phyloP scores from a whole-genome alignment of 805 yeast genomes.

The Candida bentonensis region DNA sequence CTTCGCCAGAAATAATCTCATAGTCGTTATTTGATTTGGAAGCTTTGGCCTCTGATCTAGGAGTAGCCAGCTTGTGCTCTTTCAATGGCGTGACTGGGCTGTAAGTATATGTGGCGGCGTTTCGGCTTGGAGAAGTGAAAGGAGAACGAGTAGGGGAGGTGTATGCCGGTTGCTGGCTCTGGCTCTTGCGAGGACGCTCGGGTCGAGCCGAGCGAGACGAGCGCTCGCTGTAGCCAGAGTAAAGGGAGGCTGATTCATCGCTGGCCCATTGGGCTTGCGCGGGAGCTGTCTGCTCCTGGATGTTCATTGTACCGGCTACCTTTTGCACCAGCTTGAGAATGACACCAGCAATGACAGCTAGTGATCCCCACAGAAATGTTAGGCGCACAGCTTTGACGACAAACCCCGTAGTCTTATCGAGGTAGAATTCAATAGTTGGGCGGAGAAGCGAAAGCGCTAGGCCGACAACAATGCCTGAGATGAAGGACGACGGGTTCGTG shows the following conservation, averaged over 20 bases:
- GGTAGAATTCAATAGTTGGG: constrained; percentile 6
- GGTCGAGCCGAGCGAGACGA: neutral
- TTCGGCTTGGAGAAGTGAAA: neutral
- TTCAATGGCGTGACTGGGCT: neutral
- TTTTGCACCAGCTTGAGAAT: constrained; percentile 5
- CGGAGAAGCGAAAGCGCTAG: constrained; percentile 5
- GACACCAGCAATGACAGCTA: constrained; percentile 5
- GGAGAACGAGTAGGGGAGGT: neutral
- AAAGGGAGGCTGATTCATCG: neutral
- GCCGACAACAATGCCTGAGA: constrained; percentile 7
- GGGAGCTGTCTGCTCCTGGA: neutral
- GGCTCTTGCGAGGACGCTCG: neutral
- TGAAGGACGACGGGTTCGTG: constrained; percentile 8
- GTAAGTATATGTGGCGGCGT: constrained; percentile 1
- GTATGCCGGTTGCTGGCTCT: too few species aligned
- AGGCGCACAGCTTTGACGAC: constrained; percentile 3
- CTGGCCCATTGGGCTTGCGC: neutral
- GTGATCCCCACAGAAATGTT: constrained; percentile 7
- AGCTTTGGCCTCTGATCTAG: neutral
- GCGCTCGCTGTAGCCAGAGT: neutral
- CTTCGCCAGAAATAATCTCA: constrained; percentile 1
- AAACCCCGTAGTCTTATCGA: constrained; percentile 8
- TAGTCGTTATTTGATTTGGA: neutral
- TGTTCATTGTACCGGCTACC: constrained; percentile 5
- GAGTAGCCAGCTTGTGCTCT: neutral